A percentile compares a stretch with the other conserved stretches of the same genome.
Evolutionary conservation across 805 yeast genomes (phyloP).

Genomic region (Schwanniomyces yamadae): DNA sequence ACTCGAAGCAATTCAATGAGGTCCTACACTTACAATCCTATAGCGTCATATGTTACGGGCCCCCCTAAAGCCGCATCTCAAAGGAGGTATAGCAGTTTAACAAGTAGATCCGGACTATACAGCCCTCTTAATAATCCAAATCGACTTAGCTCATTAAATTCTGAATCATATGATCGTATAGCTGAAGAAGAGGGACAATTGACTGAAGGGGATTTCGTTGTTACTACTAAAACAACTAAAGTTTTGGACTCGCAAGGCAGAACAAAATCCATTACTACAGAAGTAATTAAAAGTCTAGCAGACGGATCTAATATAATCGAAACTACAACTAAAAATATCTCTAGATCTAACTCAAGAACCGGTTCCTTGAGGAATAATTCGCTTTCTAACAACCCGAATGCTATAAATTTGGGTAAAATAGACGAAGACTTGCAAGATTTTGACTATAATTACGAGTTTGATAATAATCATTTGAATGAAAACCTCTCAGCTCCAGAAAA

Average conservation of each 20-base stretch:
- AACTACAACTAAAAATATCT: constrained; percentile 41
- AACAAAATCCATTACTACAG: constrained; percentile 19
- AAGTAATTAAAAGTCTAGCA: constrained; percentile 20
- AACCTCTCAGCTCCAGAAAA: constrained; percentile 1
- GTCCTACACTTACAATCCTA: constrained; percentile 38
- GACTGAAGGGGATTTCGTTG: constrained; percentile 22
- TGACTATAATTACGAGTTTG: constrained; percentile 41
- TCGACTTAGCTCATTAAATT: constrained; percentile 12
- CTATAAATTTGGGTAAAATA: constrained; percentile 33
- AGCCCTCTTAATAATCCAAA: constrained; percentile 4
- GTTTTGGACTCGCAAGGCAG: constrained; percentile 40
- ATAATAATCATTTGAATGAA: constrained; percentile 13
- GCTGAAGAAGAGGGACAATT: constrained; percentile 15
- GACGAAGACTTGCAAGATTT: constrained; percentile 45
- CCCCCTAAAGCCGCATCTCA: constrained; percentile 12
- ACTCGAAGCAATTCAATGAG: constrained; percentile 33
- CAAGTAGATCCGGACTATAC: constrained; percentile 1
- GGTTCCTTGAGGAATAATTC: constrained; percentile 26
- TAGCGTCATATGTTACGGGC: constrained; percentile 38
- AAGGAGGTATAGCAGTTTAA: constrained; percentile 2
- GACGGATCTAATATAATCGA: constrained; percentile 45
- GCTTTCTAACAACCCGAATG: constrained; percentile 11
- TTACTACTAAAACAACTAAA: constrained; percentile 44
- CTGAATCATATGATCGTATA: constrained; percentile 5
- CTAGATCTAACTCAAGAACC: constrained; percentile 32